Conservation (phyloP, 148 eudicot genomes). For the Nepenthes mirabilis region DNA sequence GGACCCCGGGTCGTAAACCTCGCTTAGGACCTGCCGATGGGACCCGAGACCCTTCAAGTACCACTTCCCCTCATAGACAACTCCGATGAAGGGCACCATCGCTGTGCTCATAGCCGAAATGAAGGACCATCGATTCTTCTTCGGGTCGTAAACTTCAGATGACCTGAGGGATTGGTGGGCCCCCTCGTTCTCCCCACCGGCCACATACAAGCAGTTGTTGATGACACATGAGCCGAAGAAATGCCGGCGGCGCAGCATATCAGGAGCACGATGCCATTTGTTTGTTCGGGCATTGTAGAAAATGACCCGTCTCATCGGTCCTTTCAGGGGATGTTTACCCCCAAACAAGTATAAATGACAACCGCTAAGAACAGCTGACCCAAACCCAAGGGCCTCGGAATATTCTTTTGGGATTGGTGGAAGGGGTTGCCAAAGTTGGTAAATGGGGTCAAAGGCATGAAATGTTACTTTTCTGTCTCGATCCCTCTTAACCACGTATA, state of each 20-base stretch:
- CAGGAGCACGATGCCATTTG: conserved; percentile 96
- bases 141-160: conserved; percentile 82
- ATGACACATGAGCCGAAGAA: conserved; percentile 91
- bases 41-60: conserved; percentile 78
- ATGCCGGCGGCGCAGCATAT: conserved; percentile 79
- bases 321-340: conserved; percentile 86
- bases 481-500: conserved; percentile 74
- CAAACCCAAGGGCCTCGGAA: conserved; percentile 71
- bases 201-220: conserved; percentile 88
- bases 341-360: conserved; percentile 88
- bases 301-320: conserved; percentile 88
- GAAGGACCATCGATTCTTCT: conserved; percentile 67
- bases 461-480: conserved; percentile 67
- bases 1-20: conserved; percentile 66
- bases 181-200: conserved; percentile 87
- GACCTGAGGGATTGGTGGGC: conserved; percentile 57
- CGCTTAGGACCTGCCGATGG: conserved; percentile 72
- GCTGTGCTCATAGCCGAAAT: conserved; percentile 80
- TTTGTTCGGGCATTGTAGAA: conserved; percentile 89
- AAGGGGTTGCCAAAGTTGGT: conserved; percentile 81
- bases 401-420: conserved; percentile 88
- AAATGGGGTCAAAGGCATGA: conserved; percentile 73
- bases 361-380: conserved; percentile 88
- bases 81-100: conserved; percentile 84
- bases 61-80: conserved; percentile 88